phyloP scores from a whole-genome alignment of 345 rosid species.

The Mallotus nudiflorus region DNA sequence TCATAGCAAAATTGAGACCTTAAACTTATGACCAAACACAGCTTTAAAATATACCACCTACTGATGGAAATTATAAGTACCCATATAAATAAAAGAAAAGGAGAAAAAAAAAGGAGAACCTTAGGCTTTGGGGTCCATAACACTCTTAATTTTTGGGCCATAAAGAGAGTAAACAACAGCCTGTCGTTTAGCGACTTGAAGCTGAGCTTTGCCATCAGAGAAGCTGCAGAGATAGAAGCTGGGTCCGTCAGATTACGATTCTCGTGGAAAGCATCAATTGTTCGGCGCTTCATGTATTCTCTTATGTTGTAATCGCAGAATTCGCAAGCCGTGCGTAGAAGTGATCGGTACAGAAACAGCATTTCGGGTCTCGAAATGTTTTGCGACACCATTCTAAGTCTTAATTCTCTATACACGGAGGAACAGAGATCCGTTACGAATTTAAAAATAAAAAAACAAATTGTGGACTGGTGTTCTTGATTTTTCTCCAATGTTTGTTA shows the following conservation, averaged over 20 bases:
- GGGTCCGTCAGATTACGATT: slow-evolving; percentile 51
- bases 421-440: too few species aligned
- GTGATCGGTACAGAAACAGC: slow-evolving; percentile 55
- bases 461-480: too few species aligned
- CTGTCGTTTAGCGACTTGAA: slow-evolving; percentile 69
- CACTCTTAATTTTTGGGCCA: slow-evolving; percentile 69
- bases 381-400: background rate
- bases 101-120: too few species aligned
- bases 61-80: too few species aligned
- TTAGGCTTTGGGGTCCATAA: slow-evolving; percentile 53
- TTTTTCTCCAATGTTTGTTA: too few species aligned
- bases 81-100: too few species aligned
- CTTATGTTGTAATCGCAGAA: slow-evolving; percentile 77
- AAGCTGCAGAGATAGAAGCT: slow-evolving; percentile 46
- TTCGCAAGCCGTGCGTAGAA: slow-evolving; percentile 67
- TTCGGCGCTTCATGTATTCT: slow-evolving; percentile 76
- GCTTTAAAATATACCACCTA: too few species aligned
- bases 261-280: slow-evolving; percentile 64
- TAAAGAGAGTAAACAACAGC: slow-evolving; percentile 65
- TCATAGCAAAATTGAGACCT: too few species aligned
- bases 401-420: too few species aligned
- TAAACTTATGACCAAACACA: too few species aligned
- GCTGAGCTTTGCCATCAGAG: slow-evolving; percentile 58
- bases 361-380: slow-evolving; percentile 50
- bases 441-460: too few species aligned